Evolutionary conservation across 306 rosid species (phyloP).

Genomic region (Trifolium pratense): DNA sequence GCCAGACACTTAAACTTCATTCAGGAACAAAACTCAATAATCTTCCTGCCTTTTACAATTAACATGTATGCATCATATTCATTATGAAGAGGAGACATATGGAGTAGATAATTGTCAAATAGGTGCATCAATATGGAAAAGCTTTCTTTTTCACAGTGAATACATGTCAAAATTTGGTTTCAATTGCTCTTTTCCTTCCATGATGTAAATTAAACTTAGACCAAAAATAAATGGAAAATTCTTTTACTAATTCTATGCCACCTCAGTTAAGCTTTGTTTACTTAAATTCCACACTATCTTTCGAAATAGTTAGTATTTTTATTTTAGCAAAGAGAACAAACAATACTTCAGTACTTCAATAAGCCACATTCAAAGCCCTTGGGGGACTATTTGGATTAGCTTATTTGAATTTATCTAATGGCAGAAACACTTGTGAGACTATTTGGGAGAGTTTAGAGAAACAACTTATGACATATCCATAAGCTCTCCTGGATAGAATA

Average conservation of each 20-base stretch:
- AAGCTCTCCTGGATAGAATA: no score
- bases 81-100: not conserved
- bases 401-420: not conserved
- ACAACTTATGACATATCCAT: not conserved
- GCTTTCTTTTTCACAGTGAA: not conserved
- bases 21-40: constrained; percentile 14
- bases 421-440: not conserved
- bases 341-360: constrained; percentile 1
- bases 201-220: not conserved
- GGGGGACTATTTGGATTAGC: no score
- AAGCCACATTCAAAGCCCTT: constrained; percentile 1
- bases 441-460: not conserved
- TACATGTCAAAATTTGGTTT: constrained; percentile 7
- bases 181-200: not conserved
- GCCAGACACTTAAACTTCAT: constrained; percentile 5
- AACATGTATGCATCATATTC: constrained; percentile 19
- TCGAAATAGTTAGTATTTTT: not conserved
- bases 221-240: not conserved
- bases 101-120: not conserved
- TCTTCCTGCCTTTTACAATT: not conserved
- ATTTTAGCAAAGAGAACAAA: not conserved
- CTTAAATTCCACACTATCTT: constrained; percentile 6
- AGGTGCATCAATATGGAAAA: constrained; percentile 10
- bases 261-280: not conserved
- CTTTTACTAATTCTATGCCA: not conserved